Base-by-base conservation (phyloP, 139 green algal species). In the Medakamo hakoo region DNA sequence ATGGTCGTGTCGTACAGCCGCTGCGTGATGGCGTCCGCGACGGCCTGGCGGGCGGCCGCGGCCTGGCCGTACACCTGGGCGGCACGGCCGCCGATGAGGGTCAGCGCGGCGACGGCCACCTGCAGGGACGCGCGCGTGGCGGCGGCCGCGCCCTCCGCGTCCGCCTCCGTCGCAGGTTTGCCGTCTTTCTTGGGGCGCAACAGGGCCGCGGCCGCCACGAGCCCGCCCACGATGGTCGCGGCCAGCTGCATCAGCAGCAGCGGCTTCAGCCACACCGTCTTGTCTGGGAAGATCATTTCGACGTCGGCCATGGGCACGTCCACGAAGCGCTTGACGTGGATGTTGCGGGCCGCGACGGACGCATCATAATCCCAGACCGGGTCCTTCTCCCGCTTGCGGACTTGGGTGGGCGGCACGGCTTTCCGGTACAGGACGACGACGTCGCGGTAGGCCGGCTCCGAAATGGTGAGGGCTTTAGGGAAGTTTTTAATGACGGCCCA, bases 221-320 rank as follows among this genome's bases (percentile, higher is more conserved):
- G n/a, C 14, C 66, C 79, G 2, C 63, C 67, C 0, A 82, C 32
- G 3, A 79, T 32, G 3, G 76, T 79, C 16, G 83, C 62, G 1
- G 69, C 23, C 67, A 86, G 66, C 52, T 79, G 68, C 3, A 86
- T 70, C 18, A 80, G 60, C 2, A 73, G 55, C 23, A 79, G 60
- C 14, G 68, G 66, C 58, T 67, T 62, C n/a, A 84, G 68, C 57
- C 59, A 72, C 30, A 84, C 68, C 29, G 55, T 63, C 70, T 88
- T 91, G 55, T 88, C 82, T 0, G 85, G 85, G 68, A 93, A 84
- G 19, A 93, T 72, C 62, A 93, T 77, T 72, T 93, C 85, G 1
- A 83, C 30, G 66, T 93, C 85, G 3, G 85, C 85, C 69, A 90
- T 80, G 3, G 85, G 83, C 29, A 89, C 73, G 40, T 81, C 74